Evolutionary conservation across 495 filamentous ascomycete species (phyloP), one percentile per base, ranked within the genome.

Genomic region (Xylaria telfairii): DNA sequence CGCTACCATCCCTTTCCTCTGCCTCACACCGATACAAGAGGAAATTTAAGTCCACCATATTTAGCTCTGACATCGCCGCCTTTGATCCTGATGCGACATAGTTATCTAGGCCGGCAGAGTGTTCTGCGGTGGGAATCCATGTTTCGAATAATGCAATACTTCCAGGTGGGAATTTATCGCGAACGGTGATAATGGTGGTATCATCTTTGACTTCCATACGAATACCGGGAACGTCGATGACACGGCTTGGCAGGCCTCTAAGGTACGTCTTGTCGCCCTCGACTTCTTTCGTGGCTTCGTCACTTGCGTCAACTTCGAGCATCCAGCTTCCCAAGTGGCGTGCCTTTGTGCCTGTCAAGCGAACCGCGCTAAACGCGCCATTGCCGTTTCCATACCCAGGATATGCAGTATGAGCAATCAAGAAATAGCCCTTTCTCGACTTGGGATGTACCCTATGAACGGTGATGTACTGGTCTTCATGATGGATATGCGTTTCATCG

Each of bases 141-240:
- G 96, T 99, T 82, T 98, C 93, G 71, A 97, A 97, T 2, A 99
- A 82, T 26, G 96, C 94, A 71, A 98, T 96, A 72, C 93, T 95
- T 72, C 96, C 96, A 30, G 96, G 94, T 21, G 93, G 91, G 75
- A 99, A 95, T 53, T 87, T 86, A 24, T 93, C 88, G 7, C 91
- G 89, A n/a, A 97, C 88, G 6, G 88, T 90, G 68, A 99, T 92
- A 47, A 89, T 86, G n/a, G 93, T 94, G 56, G 91, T 90, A 26
- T 91, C 84, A 0, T 84, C 88, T 64, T 87, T 84, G 15, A 86
- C 81, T 73, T 96, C 92, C 71, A 96, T 83, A 42, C 82, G 76
- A 56, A 94, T 87, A 34, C 90, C 90, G 41, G 90, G 85, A n/a
- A 97, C 78, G 63, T 92, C 89, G 51, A 90, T 81, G 9, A 95